phyloP scores from a whole-genome alignment of 352 stramenopile species.

The Phytophthora palmivora region DNA sequence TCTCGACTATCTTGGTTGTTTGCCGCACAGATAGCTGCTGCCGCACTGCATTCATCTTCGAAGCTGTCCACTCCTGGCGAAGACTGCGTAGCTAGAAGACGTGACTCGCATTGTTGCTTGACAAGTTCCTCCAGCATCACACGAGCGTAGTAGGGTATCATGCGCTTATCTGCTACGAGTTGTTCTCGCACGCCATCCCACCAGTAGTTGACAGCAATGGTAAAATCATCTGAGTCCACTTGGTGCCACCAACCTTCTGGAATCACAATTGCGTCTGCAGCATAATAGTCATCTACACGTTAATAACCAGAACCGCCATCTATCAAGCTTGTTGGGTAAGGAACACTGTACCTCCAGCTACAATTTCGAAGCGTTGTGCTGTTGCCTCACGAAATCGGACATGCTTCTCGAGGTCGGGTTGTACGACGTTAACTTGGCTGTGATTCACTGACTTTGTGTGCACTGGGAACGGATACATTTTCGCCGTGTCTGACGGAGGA shows the following conservation, averaged over 20 bases:
- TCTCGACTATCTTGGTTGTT: slow-evolving; percentile 39
- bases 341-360: slow-evolving; percentile 53
- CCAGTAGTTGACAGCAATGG: slow-evolving; percentile 87
- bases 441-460: slow-evolving; percentile 84
- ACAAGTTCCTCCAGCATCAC: slow-evolving; percentile 72
- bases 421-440: slow-evolving; percentile 62
- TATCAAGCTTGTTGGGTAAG: background rate
- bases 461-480: slow-evolving; percentile 67
- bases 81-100: slow-evolving; percentile 31
- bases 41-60: slow-evolving; percentile 15
- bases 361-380: slow-evolving; percentile 42
- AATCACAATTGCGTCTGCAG: slow-evolving; percentile 76
- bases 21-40: slow-evolving; percentile 19
- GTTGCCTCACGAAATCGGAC: slow-evolving; percentile 38
- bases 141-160: slow-evolving; percentile 71
- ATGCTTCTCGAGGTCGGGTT: slow-evolving; percentile 45
- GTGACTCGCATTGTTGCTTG: slow-evolving; percentile 43
- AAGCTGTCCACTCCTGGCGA: slow-evolving; percentile 1
- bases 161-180: slow-evolving; percentile 47
- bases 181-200: slow-evolving; percentile 70
- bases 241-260: slow-evolving; percentile 90
- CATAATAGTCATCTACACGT: slow-evolving; percentile 1
- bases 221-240: slow-evolving; percentile 77
- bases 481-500: slow-evolving; percentile 58
- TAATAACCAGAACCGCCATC: background rate